Percentiles rank a stretch among this genome's conserved stretches.
phyloP scores from a whole-genome alignment of 257 asterid species.

The Thymus mandschuricus region DNA sequence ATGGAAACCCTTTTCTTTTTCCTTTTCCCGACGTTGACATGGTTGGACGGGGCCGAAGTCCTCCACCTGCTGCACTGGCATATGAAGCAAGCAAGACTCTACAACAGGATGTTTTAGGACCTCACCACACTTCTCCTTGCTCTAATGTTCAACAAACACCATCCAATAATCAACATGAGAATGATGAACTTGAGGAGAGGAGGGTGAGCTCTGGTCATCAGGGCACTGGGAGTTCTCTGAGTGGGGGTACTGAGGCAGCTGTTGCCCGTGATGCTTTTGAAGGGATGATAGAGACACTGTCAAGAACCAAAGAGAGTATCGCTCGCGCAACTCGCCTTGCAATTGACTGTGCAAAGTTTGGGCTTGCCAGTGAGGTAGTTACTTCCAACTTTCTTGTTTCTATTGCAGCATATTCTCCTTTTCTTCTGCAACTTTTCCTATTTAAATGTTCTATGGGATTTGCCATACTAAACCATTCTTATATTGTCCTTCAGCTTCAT shows the following conservation, averaged over 20 bases:
- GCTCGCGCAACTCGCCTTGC: constrained; percentile 97
- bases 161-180: constrained; percentile 52
- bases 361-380: constrained; percentile 79
- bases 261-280: constrained; percentile 95
- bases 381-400: constrained; percentile 6
- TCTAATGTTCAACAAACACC: constrained; percentile 51
- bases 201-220: constrained; percentile 66
- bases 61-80: constrained; percentile 46
- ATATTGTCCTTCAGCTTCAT: constrained; percentile 2
- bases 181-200: constrained; percentile 66
- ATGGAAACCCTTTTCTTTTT: constrained; percentile 44
- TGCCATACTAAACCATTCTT: not conserved
- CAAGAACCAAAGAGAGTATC: constrained; percentile 93
- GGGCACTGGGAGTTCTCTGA: constrained; percentile 66
- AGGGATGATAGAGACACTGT: constrained; percentile 93
- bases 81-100: constrained; percentile 46
- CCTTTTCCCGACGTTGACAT: constrained; percentile 48
- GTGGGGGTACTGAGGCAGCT: constrained; percentile 92
- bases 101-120: constrained; percentile 50
- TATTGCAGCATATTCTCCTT: not conserved
- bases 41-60: constrained; percentile 49
- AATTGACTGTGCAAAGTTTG: constrained; percentile 88
- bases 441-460: not conserved
- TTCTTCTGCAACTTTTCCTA: constrained; percentile 17
- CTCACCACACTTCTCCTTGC: constrained; percentile 51